These are phyloP conservation scores for Scorias spongiosa DNA, from an alignment of 2,329 filamentous ascomycete species.

Conservation along the genomic window DNA sequence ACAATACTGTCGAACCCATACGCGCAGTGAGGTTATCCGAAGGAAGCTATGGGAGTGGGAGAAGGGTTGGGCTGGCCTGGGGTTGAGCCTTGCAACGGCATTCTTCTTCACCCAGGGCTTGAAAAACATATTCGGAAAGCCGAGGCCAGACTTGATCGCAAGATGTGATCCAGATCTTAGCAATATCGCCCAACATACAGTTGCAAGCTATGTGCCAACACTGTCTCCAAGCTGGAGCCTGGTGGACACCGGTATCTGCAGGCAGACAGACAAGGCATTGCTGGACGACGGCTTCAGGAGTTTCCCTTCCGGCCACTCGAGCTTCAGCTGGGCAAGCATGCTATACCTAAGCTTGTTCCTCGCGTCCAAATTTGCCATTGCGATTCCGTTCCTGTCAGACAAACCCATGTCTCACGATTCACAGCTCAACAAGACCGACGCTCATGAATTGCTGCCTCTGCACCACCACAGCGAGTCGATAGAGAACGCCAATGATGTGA, in stretches of 20 bases:
- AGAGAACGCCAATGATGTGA: neutral
- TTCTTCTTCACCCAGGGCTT: constrained; percentile 75
- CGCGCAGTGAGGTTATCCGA: constrained; percentile 47
- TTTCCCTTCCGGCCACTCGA: constrained; percentile 66
- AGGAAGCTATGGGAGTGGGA: constrained; percentile 87
- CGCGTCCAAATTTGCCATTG: constrained; percentile 65
- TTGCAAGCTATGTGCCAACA: constrained; percentile 45
- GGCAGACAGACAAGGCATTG: constrained; percentile 42
- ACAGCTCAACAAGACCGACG: neutral
- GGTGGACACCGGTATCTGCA: constrained; percentile 65
- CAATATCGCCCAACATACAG: constrained; percentile 40
- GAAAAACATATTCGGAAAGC: constrained; percentile 59
- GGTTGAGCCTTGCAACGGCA: constrained; percentile 51
- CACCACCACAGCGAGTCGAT: constrained; percentile 9
- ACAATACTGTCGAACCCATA: constrained; percentile 32
- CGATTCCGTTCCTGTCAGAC: constrained; percentile 51
- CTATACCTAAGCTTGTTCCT: constrained; percentile 80
- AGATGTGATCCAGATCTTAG: constrained; percentile 63
- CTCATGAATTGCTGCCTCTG: constrained; percentile 12
- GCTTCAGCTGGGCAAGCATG: constrained; percentile 60
- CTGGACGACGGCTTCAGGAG: constrained; percentile 72
- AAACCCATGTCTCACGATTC: constrained; percentile 7
- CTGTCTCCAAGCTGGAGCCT: constrained; percentile 46
- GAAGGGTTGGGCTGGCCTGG: constrained; percentile 66
- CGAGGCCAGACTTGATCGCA: constrained; percentile 47